phyloP scores from a whole-genome alignment of 306 rosid genomes.

The Dalbergia cultrata region DNA sequence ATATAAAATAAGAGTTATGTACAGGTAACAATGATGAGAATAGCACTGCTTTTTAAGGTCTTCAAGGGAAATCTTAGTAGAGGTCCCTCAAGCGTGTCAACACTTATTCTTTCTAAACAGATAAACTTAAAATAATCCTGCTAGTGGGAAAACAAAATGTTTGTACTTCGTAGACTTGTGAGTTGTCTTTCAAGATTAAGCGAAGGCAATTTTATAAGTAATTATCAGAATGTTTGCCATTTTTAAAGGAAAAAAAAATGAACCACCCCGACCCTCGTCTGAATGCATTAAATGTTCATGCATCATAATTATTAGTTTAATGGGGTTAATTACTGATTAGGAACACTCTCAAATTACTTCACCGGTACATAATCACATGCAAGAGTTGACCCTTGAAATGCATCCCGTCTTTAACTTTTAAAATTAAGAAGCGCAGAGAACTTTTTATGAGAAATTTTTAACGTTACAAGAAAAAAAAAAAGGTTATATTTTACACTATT shows the following conservation, averaged over 20 bases:
- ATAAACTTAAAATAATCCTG: slow-evolving; percentile 5
- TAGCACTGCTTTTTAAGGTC: slow-evolving; percentile 9
- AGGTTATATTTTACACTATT: not conserved
- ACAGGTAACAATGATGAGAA: not conserved
- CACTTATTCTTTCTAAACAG: not conserved
- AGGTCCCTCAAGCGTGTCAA: slow-evolving; percentile 16
- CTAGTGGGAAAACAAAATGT: slow-evolving; percentile 22
- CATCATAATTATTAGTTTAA: slow-evolving; percentile 38
- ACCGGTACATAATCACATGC: slow-evolving; percentile 56
- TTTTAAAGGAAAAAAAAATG: no score
- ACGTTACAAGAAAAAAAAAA: not conserved
- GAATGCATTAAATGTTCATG: slow-evolving; percentile 47
- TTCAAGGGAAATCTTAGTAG: not conserved
- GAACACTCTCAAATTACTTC: slow-evolving; percentile 44
- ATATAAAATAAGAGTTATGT: not conserved
- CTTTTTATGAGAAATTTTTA: not conserved
- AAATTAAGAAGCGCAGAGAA: slow-evolving; percentile 10
- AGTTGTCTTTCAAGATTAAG: slow-evolving; percentile 12
- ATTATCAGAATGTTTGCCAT: slow-evolving; percentile 53
- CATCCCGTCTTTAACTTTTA: slow-evolving; percentile 20
- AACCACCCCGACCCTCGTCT: slow-evolving; percentile 59
- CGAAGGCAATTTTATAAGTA: slow-evolving; percentile 12
- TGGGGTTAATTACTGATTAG: slow-evolving; percentile 26
- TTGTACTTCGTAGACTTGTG: not conserved
- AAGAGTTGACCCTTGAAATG: slow-evolving; percentile 63